A percentile compares a stretch with the other conserved stretches of the same genome.
phyloP scores from a whole-genome alignment of 1,284 basidiomycete genomes.

The Leccinum subspadiceum region DNA sequence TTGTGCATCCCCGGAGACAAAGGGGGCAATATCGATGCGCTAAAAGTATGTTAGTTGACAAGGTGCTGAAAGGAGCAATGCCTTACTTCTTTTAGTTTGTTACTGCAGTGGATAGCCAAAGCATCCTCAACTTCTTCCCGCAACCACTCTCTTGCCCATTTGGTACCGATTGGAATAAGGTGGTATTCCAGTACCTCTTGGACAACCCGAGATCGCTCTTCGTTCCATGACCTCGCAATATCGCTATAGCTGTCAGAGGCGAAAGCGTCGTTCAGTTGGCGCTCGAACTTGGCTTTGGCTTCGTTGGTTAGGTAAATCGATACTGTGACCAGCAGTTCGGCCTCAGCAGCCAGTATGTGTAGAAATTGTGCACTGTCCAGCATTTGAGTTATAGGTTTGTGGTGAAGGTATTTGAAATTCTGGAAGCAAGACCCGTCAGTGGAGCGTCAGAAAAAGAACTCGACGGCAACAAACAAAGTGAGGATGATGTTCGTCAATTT shows the following conservation, averaged over 20 bases:
- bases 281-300: slow-evolving; percentile 64
- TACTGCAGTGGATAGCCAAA: slow-evolving; percentile 66
- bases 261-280: slow-evolving; percentile 79
- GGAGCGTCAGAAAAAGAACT: background rate
- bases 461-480: slow-evolving; percentile 74
- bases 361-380: slow-evolving; percentile 79
- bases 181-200: slow-evolving; percentile 77
- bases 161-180: slow-evolving; percentile 78
- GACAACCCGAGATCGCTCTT: slow-evolving; percentile 77
- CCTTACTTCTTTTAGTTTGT: slow-evolving; percentile 69
- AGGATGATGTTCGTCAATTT: slow-evolving; percentile 88
- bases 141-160: slow-evolving; percentile 90
- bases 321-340: slow-evolving; percentile 82
- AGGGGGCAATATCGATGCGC: slow-evolving; percentile 78
- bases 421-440: slow-evolving; percentile 34
- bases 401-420: slow-evolving; percentile 94
- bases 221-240: slow-evolving; percentile 90
- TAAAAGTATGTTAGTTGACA: slow-evolving; percentile 32
- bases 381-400: slow-evolving; percentile 81
- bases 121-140: slow-evolving; percentile 89
- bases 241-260: slow-evolving; percentile 86
- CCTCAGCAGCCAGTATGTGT: slow-evolving; percentile 89
- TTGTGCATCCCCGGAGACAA: slow-evolving; percentile 57
- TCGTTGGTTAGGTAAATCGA: slow-evolving; percentile 69
- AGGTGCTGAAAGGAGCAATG: slow-evolving; percentile 11